A percentile compares a stretch with the other conserved stretches of the same genome.
Evolutionary conservation across 225 moss, liverwort and hornwort genomes (phyloP).

Genomic region (Physcomitrellopsis africana): DNA sequence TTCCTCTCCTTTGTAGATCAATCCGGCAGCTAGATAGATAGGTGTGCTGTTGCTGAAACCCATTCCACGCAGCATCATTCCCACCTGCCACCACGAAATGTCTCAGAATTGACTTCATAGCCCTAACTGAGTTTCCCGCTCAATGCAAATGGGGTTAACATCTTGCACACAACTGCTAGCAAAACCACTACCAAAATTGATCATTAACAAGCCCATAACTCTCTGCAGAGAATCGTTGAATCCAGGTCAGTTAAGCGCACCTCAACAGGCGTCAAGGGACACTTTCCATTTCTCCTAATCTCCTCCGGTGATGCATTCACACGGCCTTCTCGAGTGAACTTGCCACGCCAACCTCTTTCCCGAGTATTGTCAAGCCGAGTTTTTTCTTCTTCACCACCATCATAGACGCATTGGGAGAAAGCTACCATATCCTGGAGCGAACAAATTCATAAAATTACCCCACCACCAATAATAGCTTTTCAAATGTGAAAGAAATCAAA

Average conservation of each 20-base stretch:
- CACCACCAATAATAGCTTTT: not conserved
- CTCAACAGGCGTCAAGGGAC: conserved; percentile 96
- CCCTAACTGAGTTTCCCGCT: too few species aligned
- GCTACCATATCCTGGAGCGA: conserved; percentile 95
- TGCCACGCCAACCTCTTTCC: conserved; percentile 90
- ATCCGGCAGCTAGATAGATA: conserved; percentile 88
- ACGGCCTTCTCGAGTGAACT: conserved; percentile 82
- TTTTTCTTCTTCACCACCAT: conserved; percentile 79
- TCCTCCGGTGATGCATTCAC: conserved; percentile 61
- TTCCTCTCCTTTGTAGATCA: conserved; percentile 76
- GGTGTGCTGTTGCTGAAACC: conserved; percentile 88
- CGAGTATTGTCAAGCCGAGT: conserved; percentile 85
- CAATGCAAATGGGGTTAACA: too few species aligned
- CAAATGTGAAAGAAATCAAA: not conserved
- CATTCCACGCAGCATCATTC: conserved; percentile 99
- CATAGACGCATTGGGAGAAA: conserved; percentile 92
- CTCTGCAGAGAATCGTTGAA: too few species aligned
- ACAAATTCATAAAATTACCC: not conserved
- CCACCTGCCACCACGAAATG: conserved; percentile 58
- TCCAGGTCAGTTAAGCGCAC: conserved; percentile 25
- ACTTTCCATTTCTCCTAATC: conserved; percentile 88
- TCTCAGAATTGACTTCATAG: too few species aligned
- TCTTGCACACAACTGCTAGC: too few species aligned
- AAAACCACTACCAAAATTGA: too few species aligned
- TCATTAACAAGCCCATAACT: too few species aligned